Base-by-base conservation (phyloP, 2,329 filamentous ascomycete genomes). In the Diatrype stigma region DNA sequence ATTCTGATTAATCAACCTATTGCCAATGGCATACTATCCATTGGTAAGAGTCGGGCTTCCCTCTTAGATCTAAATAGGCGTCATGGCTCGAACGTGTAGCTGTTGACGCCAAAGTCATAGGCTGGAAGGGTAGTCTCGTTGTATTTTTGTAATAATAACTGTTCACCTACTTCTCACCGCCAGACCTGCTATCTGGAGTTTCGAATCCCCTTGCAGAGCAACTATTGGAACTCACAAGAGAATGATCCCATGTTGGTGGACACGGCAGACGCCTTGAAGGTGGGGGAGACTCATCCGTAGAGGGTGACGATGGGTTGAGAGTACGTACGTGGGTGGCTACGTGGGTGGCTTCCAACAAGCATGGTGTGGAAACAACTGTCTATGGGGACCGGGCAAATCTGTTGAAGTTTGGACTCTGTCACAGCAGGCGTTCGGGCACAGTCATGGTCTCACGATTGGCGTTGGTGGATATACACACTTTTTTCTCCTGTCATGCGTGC, bases 71-170 rank as follows among this genome's bases (percentile, higher is more conserved):
- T 37, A 6, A 37, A 17, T 12, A 37, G 14, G 34, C 34, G 34
- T 17, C 12, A 37, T 17, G 14, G 5, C 34, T 37, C 34, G 14
- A 37, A 16, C 1, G 7, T 1, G 12, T 21, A 10, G 37, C 17
- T 21, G 8, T 40, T 17, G 5, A n/a, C 37, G 17, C 37, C 2
- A 5, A 40, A 40, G 17, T 10, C 37, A 42, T 23, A 17, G 45
- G 26, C n/a, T 52, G 49, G 52, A 47, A 48, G 50, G 51, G 50
- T 52, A 50, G 47, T 54, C 53, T 45, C 53, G 53, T 53, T 60
- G 52, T 53, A 56, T 58, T 60, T 51, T 56, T 64, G 62, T 66
- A 63, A 58, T 58, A 63, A 65, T 61, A 58, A 42, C 45, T 46
- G 48, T 60, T 50, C 51, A 47, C 48, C 47, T 50, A 51, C 50